A percentile compares a stretch with the other conserved stretches of the same genome.
Evolutionary conservation across 345 rosid species (phyloP).

Genomic region (Linum lewisii): DNA sequence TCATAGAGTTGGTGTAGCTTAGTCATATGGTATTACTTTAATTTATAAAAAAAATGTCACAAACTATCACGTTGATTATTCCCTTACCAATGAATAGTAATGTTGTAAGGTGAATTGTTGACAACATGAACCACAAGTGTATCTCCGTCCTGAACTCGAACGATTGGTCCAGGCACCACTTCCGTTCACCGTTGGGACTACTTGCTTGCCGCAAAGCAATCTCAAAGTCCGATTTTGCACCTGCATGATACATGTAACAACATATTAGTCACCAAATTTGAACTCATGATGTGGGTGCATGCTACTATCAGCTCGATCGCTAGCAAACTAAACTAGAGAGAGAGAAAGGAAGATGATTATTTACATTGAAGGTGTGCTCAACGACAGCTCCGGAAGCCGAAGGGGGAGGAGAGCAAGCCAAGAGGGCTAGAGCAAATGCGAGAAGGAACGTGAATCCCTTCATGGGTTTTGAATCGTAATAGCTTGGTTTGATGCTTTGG

Average conservation of each 20-base stretch:
- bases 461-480: slow-evolving; percentile 17
- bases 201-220: slow-evolving; percentile 48
- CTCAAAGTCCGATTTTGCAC: slow-evolving; percentile 50
- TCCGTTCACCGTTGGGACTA: slow-evolving; percentile 66
- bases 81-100: slow-evolving; percentile 77
- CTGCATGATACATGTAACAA: slow-evolving; percentile 25
- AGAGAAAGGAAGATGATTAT: background rate
- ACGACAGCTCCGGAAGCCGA: slow-evolving; percentile 55
- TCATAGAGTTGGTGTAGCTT: background rate
- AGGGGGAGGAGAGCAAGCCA: slow-evolving; percentile 26
- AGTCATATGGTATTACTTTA: no score
- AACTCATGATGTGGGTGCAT: no score
- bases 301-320: no score
- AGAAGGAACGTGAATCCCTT: slow-evolving; percentile 23
- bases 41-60: no score
- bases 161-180: slow-evolving; percentile 64
- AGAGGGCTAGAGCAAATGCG: slow-evolving; percentile 24
- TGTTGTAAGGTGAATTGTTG: slow-evolving; percentile 73
- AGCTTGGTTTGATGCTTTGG: background rate
- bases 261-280: background rate
- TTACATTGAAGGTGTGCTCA: slow-evolving; percentile 70
- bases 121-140: slow-evolving; percentile 58
- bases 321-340: background rate
- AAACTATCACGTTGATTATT: background rate
- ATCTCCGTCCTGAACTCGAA: slow-evolving; percentile 62